These are phyloP conservation scores for Kwoniella sp. DNA, from an alignment of 768 basidiomycete genomes.

Conservation along the genomic window DNA sequence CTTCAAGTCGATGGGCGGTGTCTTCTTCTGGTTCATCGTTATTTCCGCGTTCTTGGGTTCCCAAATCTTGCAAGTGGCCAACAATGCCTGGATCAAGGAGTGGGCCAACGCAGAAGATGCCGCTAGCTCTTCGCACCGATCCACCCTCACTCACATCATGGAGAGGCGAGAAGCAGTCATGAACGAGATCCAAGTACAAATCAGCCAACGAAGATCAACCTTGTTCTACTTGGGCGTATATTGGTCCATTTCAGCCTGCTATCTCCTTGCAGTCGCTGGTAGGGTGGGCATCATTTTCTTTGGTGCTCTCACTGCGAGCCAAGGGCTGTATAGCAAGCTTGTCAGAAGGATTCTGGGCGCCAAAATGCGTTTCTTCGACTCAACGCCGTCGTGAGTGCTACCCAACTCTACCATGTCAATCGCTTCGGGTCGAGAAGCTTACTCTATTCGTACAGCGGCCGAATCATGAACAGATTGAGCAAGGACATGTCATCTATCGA, in stretches of 20 bases:
- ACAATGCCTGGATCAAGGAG: conserved; percentile 53
- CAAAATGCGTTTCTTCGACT: conserved; percentile 50
- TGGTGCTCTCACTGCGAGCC: conserved; percentile 47
- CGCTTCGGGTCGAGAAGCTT: background rate
- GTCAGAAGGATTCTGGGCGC: conserved; percentile 55
- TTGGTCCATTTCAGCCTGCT: conserved; percentile 38
- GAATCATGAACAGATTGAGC: conserved; percentile 78
- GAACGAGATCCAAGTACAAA: conserved; percentile 6
- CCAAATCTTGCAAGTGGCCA: conserved; percentile 51
- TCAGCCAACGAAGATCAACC: conserved; percentile 29
- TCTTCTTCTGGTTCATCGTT: conserved; percentile 50
- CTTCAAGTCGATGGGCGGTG: conserved; percentile 43
- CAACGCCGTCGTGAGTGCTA: conserved; percentile 40
- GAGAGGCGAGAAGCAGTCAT: background rate
- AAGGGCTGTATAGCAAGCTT: conserved; percentile 49
- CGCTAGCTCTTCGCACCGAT: background rate
- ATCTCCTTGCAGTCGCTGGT: conserved; percentile 44
- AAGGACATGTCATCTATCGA: conserved; percentile 82
- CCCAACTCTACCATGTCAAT: background rate
- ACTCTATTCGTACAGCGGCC: conserved; percentile 62
- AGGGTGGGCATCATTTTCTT: conserved; percentile 45
- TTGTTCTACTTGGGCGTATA: conserved; percentile 50
- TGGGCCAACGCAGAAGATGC: conserved; percentile 50
- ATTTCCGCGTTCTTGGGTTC: conserved; percentile 43
- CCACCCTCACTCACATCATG: background rate